phyloP scores from a whole-genome alignment of 352 stramenopile genomes.

The Phytophthora citricola region DNA sequence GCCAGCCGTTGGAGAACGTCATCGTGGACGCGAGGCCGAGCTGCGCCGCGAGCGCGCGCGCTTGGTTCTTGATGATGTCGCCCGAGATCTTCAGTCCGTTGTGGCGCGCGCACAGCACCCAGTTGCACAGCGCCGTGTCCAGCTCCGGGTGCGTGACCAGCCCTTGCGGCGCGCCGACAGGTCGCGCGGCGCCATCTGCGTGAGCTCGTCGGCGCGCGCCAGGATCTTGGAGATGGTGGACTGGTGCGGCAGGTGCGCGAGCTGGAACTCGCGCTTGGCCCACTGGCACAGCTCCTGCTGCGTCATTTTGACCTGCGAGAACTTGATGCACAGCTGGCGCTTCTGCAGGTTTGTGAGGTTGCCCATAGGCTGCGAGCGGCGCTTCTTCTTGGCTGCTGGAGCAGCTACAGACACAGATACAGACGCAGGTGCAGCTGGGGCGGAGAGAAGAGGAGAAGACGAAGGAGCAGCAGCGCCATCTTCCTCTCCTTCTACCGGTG shows the following conservation, averaged over 20 bases:
- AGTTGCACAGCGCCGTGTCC: conserved; percentile 69
- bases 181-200: conserved; percentile 55
- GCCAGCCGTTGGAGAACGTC: conserved; percentile 72
- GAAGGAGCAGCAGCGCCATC: no score
- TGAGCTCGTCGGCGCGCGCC: conserved; percentile 49
- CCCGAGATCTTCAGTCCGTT: conserved; percentile 60
- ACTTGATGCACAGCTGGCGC: conserved; percentile 65
- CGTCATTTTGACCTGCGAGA: conserved; percentile 63
- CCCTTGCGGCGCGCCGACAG: conserved; percentile 44
- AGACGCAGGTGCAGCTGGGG: not conserved
- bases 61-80: conserved; percentile 71
- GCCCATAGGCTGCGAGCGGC: conserved; percentile 55
- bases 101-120: conserved; percentile 57
- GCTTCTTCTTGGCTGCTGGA: conserved; percentile 42
- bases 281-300: conserved; percentile 69
- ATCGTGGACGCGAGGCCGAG: conserved; percentile 56
- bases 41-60: conserved; percentile 44
- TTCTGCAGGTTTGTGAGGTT: conserved; percentile 75
- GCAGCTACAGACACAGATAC: not conserved
- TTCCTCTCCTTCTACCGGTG: not conserved
- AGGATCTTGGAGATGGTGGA: conserved; percentile 76
- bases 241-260: conserved; percentile 62
- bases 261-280: conserved; percentile 66
- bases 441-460: no score
- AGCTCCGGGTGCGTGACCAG: conserved; percentile 63